Evolutionary conservation across 2,329 filamentous ascomycete species (phyloP), one percentile per base, ranked within the genome.

Genomic region (Colletotrichum incanum): DNA sequence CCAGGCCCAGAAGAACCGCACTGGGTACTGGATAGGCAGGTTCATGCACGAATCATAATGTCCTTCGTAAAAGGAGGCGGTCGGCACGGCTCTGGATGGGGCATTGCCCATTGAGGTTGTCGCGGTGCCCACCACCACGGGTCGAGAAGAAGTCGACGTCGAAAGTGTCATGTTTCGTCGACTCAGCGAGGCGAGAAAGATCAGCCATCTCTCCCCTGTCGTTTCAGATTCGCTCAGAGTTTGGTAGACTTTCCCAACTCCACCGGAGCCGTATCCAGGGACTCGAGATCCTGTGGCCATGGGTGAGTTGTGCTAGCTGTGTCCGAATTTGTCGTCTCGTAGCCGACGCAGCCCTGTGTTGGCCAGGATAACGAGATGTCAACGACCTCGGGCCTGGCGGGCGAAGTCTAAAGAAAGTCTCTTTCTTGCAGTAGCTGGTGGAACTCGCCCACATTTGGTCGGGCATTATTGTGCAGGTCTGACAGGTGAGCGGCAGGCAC

Each of bases 121-220:
- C 47, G 63, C 67, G 55, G 43, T 59, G 67, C 61, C 67, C 67
- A 58, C 59, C 41, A 64, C 43, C 16, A 67, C 50, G 58, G 50
- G 49, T 68, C 37, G 47, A 64, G 65, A 59, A 59, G 16, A 67
- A 55, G 70, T 69, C 65, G 52, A 65, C 60, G 69, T 72, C 69
- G 60, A 72, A 67, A 47, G 56, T 72, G 70, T 49, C 70, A 69
- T 72, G 70, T 72, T 72, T 72, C 70, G 65, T 65, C 70, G 70
- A 65, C 70, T 69, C 70, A 64, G 65, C 70, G 41, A 69, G 70
- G 65, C 65, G 65, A 65, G 50, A 54, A 61, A 70, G 65, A 72
- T 72, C 70, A 55, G 70, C 69, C 65, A 34, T n/a, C 41, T 69
- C 55, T 55, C 66, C 65, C 70, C 70, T 70, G 69, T 69, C 39